Evolutionary conservation across 305 asterid species (phyloP), one percentile per base, ranked within the genome.

Genomic region (Rubia peregrina): DNA sequence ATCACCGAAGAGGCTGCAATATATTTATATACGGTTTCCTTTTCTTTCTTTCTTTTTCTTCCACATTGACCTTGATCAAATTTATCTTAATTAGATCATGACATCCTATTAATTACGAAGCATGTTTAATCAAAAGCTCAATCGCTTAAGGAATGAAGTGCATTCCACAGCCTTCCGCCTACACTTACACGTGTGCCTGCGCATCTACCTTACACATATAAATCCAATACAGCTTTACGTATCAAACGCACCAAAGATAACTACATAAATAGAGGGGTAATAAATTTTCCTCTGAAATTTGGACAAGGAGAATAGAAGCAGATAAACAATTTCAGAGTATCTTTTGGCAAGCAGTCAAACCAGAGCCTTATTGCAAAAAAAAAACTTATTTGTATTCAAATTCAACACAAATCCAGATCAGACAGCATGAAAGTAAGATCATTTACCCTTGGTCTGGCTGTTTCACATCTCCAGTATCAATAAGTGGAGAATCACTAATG

Each of bases 401-500:
- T 75, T 71, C 53, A 55, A 21, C 30, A 61, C 62, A 22, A 46
- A 24, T 21, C 41, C 24, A 66, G 67, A 68, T 70, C 56, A 64
- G 6, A 60, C 43, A 43, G 42, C 36, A 63, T 42, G 68, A 26
- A 55, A 69, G 71, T 53, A 69, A 51, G 67, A 38, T 69, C 3
- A 65, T 74, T 83, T 88, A 95, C 99, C 96, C 85, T 73, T 72
- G 79, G 56, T 55, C 77, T 41, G 76, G 36, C 22, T 48, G 70
- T 74, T 76, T 76, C 71, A 59, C 43, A 76, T 83, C 95, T 19
- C 90, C 88, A 40, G 97, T 84, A 81, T 91, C 96, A 69, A 94
- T 84, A 65, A 95, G 97, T n/a, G 81, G 96, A 74, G 90, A 75
- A 82, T 87, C 90, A 77, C 82, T 79, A 69, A 79, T 91, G 88